Evolutionary conservation across 106 monocot genomes (phyloP), one percentile per base, ranked within the genome.

Genomic region (Phalaenopsis aphrodite): DNA sequence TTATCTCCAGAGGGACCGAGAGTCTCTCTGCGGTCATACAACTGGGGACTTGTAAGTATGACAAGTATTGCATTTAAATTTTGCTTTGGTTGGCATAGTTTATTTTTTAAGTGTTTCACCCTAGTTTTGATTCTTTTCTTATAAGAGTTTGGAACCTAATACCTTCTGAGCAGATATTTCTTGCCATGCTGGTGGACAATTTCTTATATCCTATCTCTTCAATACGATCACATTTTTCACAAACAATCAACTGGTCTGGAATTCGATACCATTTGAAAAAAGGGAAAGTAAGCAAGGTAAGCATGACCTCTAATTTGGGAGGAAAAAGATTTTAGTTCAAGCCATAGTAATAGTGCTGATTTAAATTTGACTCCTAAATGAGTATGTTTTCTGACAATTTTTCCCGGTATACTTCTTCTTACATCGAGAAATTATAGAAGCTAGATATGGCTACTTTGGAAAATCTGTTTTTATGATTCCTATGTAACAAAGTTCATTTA

Each of bases 231-330:
- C 94, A 95, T 76, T 91, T 99, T 83, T 84, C 98, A 15, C 92
- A 95, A 72, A 88, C 82, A 41, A 95, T 99, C 75, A 93, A 99
- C 77, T 99, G 98, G 98, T 95, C 98, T 83, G 98, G 95, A 61
- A 86, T 91, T 56, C 78, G 91, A 3, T 99, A 99, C 81, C 78
- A 94, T 77, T 84, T 99, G 85, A 88, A 79, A 87, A 75, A 88
- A 74, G 98, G 98, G 17, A 99, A 93, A 85, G 88, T 99, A 82
- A 73, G 17, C 82, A 94, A 93, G 94, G 98, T 93, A 82, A 8
- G 39, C 21, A 5, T 65, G 64, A 16, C 8, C 38, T 72, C 38
- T 77, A 17, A 9, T 69, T 56, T 15, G 58, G 64, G 23, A 21
- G 3, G n/a, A 65, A 65, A 24, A 23, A 65, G 64, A 9, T 65